phyloP scores from a whole-genome alignment of 495 filamentous ascomycete genomes.

The Daldinia loculata region DNA sequence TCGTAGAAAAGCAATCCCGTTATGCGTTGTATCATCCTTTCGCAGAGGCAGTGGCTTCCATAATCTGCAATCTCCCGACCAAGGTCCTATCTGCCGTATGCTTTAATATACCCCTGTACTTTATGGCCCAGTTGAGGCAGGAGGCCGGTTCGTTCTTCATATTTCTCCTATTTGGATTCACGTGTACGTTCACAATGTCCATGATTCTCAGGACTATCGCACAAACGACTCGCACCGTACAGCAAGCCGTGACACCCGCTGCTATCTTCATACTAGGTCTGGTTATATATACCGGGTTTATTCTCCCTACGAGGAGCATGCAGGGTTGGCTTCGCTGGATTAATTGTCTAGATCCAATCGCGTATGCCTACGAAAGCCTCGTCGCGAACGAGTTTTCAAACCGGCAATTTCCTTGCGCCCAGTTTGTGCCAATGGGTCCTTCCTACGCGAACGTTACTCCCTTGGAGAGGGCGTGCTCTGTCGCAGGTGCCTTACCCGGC shows the following conservation, averaged over 20 bases:
- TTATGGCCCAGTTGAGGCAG: conserved; percentile 63
- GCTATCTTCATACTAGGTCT: conserved; percentile 74
- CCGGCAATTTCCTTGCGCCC: conserved; percentile 70
- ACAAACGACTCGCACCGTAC: conserved; percentile 70
- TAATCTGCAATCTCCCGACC: conserved; percentile 67
- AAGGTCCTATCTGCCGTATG: conserved; percentile 56
- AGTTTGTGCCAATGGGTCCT: conserved; percentile 64
- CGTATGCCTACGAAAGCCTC: conserved; percentile 77
- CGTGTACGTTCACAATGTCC: conserved; percentile 65
- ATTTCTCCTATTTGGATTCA: conserved; percentile 65
- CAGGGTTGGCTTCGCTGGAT: conserved; percentile 86
- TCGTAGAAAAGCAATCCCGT: conserved; percentile 71
- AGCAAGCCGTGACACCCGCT: conserved; percentile 76
- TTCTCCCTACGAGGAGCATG: conserved; percentile 78
- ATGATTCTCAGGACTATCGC: conserved; percentile 74
- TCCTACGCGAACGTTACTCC: conserved; percentile 57
- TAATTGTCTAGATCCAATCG: conserved; percentile 80
- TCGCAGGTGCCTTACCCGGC: conserved; percentile 69
- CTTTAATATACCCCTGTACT: conserved; percentile 68
- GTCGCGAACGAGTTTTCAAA: conserved; percentile 85
- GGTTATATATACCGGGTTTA: conserved; percentile 83
- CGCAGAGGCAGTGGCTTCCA: conserved; percentile 65
- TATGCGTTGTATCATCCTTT: conserved; percentile 74
- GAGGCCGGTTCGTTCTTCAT: conserved; percentile 68
- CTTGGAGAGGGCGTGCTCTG: conserved; percentile 63